phyloP scores from a whole-genome alignment of 2,329 filamentous ascomycete species.

The Allantophomopsis lycopodina region DNA sequence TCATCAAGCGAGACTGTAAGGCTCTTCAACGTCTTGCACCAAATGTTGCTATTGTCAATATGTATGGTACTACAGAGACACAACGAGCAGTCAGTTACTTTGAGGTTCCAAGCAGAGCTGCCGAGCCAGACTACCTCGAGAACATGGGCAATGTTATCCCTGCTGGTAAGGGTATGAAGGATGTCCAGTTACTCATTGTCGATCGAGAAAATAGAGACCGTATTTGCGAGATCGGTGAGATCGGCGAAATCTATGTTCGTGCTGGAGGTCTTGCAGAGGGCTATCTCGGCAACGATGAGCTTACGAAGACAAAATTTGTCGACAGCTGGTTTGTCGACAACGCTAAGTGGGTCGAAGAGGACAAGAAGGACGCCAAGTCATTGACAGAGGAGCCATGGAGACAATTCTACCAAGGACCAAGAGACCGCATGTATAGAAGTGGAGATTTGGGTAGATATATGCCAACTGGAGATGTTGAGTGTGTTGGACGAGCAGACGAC shows the following conservation, averaged over 20 bases:
- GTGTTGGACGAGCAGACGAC: constrained; percentile 67
- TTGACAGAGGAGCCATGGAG: constrained; percentile 59
- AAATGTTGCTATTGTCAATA: constrained; percentile 66
- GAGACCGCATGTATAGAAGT: constrained; percentile 76
- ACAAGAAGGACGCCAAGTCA: constrained; percentile 46
- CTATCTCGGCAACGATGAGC: constrained; percentile 34
- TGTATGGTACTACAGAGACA: constrained; percentile 84
- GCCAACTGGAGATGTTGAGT: constrained; percentile 55
- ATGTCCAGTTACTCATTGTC: constrained; percentile 81
- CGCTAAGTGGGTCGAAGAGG: constrained; percentile 17
- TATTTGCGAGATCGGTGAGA: constrained; percentile 67
- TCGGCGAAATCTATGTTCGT: constrained; percentile 73
- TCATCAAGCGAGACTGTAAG: constrained; percentile 73
- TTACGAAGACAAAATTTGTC: constrained; percentile 17
- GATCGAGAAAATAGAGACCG: constrained; percentile 49
- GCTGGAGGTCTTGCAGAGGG: constrained; percentile 76
- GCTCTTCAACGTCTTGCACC: constrained; percentile 62
- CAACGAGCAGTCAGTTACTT: constrained; percentile 73
- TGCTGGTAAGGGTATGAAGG: constrained; percentile 72
- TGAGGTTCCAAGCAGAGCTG: constrained; percentile 53
- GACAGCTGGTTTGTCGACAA: constrained; percentile 21
- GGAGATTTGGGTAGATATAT: constrained; percentile 75
- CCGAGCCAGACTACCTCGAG: constrained; percentile 50
- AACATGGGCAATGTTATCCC: constrained; percentile 64
- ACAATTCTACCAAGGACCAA: constrained; percentile 63